These are phyloP conservation scores for Favolaschia claudopus DNA, from an alignment of 768 basidiomycete genomes.

Conservation along the genomic window DNA sequence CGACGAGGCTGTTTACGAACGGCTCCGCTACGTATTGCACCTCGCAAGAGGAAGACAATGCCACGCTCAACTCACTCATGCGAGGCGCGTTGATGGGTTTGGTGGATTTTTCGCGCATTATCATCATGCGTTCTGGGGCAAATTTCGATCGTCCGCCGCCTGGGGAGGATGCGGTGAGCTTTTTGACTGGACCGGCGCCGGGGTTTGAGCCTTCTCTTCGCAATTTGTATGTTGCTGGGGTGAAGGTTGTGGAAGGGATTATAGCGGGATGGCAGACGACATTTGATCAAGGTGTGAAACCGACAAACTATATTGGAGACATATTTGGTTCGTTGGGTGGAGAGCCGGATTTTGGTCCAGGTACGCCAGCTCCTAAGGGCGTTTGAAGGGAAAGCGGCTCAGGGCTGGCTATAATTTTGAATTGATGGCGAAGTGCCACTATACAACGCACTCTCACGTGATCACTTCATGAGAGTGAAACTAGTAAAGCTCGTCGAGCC, in stretches of 20 bases:
- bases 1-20: constrained; percentile 38
- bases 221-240: constrained; percentile 46
- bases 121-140: constrained; percentile 45
- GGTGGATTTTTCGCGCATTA: constrained; percentile 46
- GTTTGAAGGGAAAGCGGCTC: neutral
- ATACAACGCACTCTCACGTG: too few species aligned
- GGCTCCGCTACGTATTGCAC: constrained; percentile 40
- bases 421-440: too few species aligned
- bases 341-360: too few species aligned
- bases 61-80: constrained; percentile 44
- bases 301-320: constrained; percentile 29
- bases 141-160: constrained; percentile 40
- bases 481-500: too few species aligned
- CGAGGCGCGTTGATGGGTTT: constrained; percentile 39
- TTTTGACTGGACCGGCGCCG: constrained; percentile 37
- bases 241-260: constrained; percentile 45
- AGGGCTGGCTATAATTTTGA: too few species aligned
- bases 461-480: too few species aligned
- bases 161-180: constrained; percentile 32
- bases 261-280: constrained; percentile 37
- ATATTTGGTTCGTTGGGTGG: too few species aligned
- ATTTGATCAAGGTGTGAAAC: constrained; percentile 39
- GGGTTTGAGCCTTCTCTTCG: constrained; percentile 41
- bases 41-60: constrained; percentile 51
- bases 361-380: too few species aligned